These are phyloP conservation scores for Panicum miliaceum DNA, from an alignment of 176 grass and related monocot species.

Conservation along the genomic window DNA sequence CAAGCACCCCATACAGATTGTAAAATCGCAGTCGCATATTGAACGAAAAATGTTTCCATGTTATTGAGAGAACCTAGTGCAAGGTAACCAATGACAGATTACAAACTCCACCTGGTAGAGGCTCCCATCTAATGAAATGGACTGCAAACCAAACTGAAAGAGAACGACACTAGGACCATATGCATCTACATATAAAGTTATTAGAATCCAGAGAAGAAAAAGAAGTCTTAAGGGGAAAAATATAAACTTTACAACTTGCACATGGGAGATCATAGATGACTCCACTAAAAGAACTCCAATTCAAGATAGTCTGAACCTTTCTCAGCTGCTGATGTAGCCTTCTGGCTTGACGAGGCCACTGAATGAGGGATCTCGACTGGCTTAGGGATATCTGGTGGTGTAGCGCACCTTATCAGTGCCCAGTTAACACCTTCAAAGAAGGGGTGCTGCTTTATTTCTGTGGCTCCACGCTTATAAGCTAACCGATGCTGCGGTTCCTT, in stretches of 20 bases:
- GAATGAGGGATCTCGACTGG: conserved; percentile 56
- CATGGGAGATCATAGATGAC: conserved; percentile 10
- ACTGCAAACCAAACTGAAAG: conserved; percentile 33
- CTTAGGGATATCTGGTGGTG: conserved; percentile 74
- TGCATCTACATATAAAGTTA: conserved; percentile 54
- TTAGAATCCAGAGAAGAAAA: conserved; percentile 43
- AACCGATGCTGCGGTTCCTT: conserved; percentile 83
- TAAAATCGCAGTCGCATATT: not conserved
- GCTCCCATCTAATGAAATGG: conserved; percentile 37
- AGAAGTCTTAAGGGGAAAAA: conserved; percentile 18
- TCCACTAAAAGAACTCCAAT: conserved; percentile 81
- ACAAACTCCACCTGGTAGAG: conserved; percentile 18
- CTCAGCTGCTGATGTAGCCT: conserved; percentile 30
- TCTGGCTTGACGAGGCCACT: conserved; percentile 60
- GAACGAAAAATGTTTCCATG: conserved; percentile 37
- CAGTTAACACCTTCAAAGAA: conserved; percentile 88
- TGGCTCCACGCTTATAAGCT: conserved; percentile 76
- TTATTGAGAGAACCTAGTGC: conserved; percentile 38
- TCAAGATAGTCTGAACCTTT: conserved; percentile 79
- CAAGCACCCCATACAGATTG: not conserved
- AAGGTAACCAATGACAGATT: conserved; percentile 18
- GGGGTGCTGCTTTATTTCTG: conserved; percentile 82
- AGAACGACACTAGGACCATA: conserved; percentile 31
- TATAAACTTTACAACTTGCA: conserved; percentile 53
- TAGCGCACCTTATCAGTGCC: conserved; percentile 81